Evolutionary conservation across 371 early-diverging fungal genomes (phyloP), one percentile per base, ranked within the genome.

Genomic region (Parasitella parasitica): DNA sequence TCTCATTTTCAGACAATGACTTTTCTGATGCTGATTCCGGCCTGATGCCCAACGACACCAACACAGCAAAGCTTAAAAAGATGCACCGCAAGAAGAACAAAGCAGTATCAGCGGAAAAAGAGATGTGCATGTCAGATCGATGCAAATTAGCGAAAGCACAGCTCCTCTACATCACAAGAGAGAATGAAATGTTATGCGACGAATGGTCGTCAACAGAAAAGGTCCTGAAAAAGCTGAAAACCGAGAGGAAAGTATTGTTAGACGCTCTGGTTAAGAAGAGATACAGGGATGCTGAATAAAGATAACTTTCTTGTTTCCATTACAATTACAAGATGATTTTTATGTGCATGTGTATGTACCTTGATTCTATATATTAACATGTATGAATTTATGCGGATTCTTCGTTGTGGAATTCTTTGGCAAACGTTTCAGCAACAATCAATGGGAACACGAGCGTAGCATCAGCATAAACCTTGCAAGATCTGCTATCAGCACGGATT

Each of bases 381-480:
- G 46, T 46, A 24, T 22, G 16, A 12, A 43, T 46, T 43, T 50
- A 50, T 50, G 27, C 30, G 30, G 8, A 16, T 57, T 57, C 4
- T 46, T 55, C 9, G 39, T 50, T 24, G 38, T 67, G 61, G 58
- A 73, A 60, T 24, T 73, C 79, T 67, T 85, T 85, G 28, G 95
- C 96, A 82, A 97, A 97, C 0, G 97, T 96, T 69, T 93, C 91
- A 2, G 97, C 94, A 1, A 98, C 97, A 48, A 98, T 84, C 32
- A 98, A 67, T 16, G 99, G 99, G 65, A 99, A 99, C 1, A 97
- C 91, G 20, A 99, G 72, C 0, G 98, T 93, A 2, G 99, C 99
- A 66, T 99, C 99, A 1, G 95, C 91, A 73, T 94, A 94, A 15
- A 86, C 76, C 76, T 99, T 99, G 59, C 97, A 93, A 6, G 93